A percentile compares a stretch with the other conserved stretches of the same genome.
Evolutionary conservation across 169 alveolate species (phyloP).

Genomic region (Eimeria zaria): DNA sequence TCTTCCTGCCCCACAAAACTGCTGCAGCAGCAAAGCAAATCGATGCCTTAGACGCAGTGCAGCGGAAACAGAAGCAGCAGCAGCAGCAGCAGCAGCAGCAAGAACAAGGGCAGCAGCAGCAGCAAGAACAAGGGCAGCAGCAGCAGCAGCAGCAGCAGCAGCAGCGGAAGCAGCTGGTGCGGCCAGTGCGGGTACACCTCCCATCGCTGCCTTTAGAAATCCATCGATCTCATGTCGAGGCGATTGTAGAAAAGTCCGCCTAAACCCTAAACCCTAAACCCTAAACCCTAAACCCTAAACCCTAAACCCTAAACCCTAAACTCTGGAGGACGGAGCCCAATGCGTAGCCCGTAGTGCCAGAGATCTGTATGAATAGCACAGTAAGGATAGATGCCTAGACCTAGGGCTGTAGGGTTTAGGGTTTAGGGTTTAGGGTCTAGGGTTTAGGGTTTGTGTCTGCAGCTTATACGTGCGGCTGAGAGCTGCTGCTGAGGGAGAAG

Average conservation of each 20-base stretch:
- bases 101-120: conserved; percentile 3
- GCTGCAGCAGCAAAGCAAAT: neutral
- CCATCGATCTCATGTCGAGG: conserved; percentile 62
- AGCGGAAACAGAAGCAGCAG: conserved; percentile 6
- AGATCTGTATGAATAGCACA: neutral
- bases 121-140: conserved; percentile 33
- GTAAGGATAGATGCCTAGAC: no score
- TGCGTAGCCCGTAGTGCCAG: neutral
- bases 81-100: conserved; percentile 41
- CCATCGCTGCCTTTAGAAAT: conserved; percentile 57
- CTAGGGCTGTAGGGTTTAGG: conserved; percentile 16
- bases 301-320: conserved; percentile 6
- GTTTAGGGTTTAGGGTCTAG: conserved; percentile 9
- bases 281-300: conserved; percentile 45
- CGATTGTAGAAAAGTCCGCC: conserved; percentile 44
- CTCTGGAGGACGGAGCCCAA: neutral
- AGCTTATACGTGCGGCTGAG: conserved; percentile 9
- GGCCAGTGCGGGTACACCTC: conserved; percentile 61
- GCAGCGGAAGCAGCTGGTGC: conserved; percentile 12
- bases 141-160: conserved; percentile 29
- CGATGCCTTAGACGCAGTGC: neutral
- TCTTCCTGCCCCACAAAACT: neutral
- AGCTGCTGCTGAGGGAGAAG: conserved; percentile 25
- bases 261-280: neutral
- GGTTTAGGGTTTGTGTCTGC: conserved; percentile 18